Percentiles rank a stretch among this genome's conserved stretches.
Conservation (phyloP, 352 stramenopile genomes). For the Globisporangium canariense region DNA sequence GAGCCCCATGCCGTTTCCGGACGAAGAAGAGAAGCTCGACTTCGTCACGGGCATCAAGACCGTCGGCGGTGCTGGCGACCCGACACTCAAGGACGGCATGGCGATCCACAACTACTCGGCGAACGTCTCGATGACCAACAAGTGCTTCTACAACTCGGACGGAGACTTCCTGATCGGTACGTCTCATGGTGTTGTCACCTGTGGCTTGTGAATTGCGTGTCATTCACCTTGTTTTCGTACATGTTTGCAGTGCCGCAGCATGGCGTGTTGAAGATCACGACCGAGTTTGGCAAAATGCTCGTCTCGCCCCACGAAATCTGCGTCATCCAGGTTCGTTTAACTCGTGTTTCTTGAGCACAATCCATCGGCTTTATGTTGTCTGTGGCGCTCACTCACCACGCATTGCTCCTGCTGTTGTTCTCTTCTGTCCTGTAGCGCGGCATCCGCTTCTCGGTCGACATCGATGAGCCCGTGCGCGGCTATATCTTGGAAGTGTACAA, state of each 20-base stretch:
- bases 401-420: background rate
- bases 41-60: slow-evolving; percentile 90
- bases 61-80: slow-evolving; percentile 85
- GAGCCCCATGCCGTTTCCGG: slow-evolving; percentile 80
- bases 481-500: slow-evolving; percentile 97
- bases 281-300: slow-evolving; percentile 90
- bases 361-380: background rate
- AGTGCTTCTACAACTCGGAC: slow-evolving; percentile 95
- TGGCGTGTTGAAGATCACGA: slow-evolving; percentile 88
- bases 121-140: slow-evolving; percentile 88
- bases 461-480: slow-evolving; percentile 82
- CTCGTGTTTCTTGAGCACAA: background rate
- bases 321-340: slow-evolving; percentile 84
- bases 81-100: slow-evolving; percentile 89
- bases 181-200: background rate
- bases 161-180: slow-evolving; percentile 94
- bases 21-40: slow-evolving; percentile 50
- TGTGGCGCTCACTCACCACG: background rate
- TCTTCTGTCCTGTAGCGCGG: slow-evolving; percentile 47
- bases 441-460: slow-evolving; percentile 91
- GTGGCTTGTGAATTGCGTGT: background rate
- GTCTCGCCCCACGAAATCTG: slow-evolving; percentile 90
- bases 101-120: slow-evolving; percentile 94
- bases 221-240: background rate
- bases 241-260: slow-evolving; percentile 84